phyloP scores from a whole-genome alignment of 306 rosid species.

The Fagus crenata region DNA sequence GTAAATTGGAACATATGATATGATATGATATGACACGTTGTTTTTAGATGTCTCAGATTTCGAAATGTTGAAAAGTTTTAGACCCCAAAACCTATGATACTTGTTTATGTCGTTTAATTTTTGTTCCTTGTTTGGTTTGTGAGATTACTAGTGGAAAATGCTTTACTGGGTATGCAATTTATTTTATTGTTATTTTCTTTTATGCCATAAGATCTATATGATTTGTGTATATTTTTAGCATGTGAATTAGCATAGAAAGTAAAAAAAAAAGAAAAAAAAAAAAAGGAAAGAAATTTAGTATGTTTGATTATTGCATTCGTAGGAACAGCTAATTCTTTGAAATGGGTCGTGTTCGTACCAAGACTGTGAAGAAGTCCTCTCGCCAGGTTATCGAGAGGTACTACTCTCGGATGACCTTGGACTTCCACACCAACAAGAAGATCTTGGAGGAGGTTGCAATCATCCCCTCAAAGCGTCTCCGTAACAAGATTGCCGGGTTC shows the following conservation, averaged over 20 bases:
- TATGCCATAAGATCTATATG: neutral
- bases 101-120: neutral
- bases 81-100: neutral
- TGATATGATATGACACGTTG: neutral
- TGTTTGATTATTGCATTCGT: neutral
- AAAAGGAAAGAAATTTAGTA: neutral
- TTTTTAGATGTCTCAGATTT: neutral
- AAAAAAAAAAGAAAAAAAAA: too few relatives aligned
- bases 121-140: neutral
- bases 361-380: constrained; percentile 46
- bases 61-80: neutral
- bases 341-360: constrained; percentile 48
- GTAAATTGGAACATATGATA: too few relatives aligned
- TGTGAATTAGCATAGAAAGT: neutral
- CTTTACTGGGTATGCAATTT: neutral
- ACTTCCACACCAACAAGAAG: constrained; percentile 50
- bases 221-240: neutral
- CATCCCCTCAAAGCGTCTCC: constrained; percentile 44
- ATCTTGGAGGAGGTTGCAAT: constrained; percentile 43
- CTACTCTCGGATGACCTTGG: constrained; percentile 44
- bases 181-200: too few relatives aligned
- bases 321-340: neutral
- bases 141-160: neutral
- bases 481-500: constrained; percentile 48
- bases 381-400: constrained; percentile 44